Evolutionary conservation across 805 yeast genomes (phyloP).

Genomic region (Monosporozyma servazzii): DNA sequence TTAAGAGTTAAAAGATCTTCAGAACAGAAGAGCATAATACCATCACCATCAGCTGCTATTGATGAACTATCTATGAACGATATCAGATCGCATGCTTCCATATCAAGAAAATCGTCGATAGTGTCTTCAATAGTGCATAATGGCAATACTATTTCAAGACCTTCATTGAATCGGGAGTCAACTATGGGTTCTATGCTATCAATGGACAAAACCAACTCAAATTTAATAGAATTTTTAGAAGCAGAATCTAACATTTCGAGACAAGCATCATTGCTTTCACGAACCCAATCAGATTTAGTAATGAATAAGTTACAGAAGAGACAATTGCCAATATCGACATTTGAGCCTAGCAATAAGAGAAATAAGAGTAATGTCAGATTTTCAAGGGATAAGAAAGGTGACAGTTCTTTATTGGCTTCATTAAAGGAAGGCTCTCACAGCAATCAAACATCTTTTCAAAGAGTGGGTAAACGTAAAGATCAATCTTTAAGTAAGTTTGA

Average conservation of each 20-base stretch:
- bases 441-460: slow-evolving; percentile 17
- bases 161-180: slow-evolving; percentile 1
- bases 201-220: slow-evolving; percentile 16
- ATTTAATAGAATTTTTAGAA: slow-evolving; percentile 20
- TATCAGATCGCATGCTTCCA: neutral
- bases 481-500: neutral
- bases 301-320: slow-evolving; percentile 25
- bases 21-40: neutral
- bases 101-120: slow-evolving; percentile 7
- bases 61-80: neutral
- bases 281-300: slow-evolving; percentile 23
- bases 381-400: neutral
- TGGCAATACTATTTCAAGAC: neutral
- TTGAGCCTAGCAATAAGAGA: slow-evolving; percentile 7
- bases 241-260: slow-evolving; percentile 10
- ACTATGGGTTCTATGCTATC: neutral
- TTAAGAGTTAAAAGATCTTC: slow-evolving; percentile 20
- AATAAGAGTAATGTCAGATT: neutral
- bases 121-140: neutral
- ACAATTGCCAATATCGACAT: slow-evolving; percentile 20
- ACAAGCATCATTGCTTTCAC: slow-evolving; percentile 14
- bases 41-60: neutral
- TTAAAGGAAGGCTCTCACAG: neutral
- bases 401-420: neutral
- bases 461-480: slow-evolving; percentile 24